Conservation (phyloP, 768 basidiomycete genomes). For the Amyloporia xantha region DNA sequence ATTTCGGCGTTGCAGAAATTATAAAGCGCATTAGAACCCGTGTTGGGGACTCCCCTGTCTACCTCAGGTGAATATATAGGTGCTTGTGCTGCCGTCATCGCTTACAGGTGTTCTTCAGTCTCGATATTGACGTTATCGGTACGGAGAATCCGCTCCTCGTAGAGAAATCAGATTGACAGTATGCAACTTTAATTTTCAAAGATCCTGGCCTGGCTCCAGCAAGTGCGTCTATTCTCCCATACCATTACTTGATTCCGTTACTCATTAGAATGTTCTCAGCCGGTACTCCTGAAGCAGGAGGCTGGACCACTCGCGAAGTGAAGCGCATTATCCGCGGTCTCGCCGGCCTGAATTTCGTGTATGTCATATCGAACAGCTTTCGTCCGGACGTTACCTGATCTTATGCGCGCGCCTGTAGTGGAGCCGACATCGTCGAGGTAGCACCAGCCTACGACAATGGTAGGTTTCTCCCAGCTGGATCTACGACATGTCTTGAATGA, state of each 20-base stretch:
- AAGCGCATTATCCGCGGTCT: slow-evolving; percentile 78
- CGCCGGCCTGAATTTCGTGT: slow-evolving; percentile 77
- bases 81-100: background rate
- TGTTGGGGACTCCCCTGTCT: slow-evolving; percentile 70
- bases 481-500: background rate
- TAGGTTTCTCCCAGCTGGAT: slow-evolving; percentile 21
- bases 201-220: slow-evolving; percentile 79
- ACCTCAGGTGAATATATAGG: slow-evolving; percentile 42
- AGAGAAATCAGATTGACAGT: background rate
- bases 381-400: too few relatives aligned
- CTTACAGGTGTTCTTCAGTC: slow-evolving; percentile 27
- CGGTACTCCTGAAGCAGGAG: slow-evolving; percentile 80
- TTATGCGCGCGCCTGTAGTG: slow-evolving; percentile 34
- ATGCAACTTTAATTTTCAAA: slow-evolving; percentile 25
- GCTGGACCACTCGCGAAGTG: slow-evolving; percentile 79
- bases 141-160: too few relatives aligned
- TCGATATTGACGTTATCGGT: slow-evolving; percentile 84
- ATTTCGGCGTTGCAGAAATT: slow-evolving; percentile 65
- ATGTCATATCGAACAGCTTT: too few relatives aligned
- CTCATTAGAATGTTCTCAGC: slow-evolving; percentile 33
- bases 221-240: slow-evolving; percentile 37
- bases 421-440: slow-evolving; percentile 70
- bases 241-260: background rate
- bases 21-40: slow-evolving; percentile 62
- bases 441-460: slow-evolving; percentile 69